Base-by-base conservation (phyloP, 768 basidiomycete species). In the Naganishia antarctica region DNA sequence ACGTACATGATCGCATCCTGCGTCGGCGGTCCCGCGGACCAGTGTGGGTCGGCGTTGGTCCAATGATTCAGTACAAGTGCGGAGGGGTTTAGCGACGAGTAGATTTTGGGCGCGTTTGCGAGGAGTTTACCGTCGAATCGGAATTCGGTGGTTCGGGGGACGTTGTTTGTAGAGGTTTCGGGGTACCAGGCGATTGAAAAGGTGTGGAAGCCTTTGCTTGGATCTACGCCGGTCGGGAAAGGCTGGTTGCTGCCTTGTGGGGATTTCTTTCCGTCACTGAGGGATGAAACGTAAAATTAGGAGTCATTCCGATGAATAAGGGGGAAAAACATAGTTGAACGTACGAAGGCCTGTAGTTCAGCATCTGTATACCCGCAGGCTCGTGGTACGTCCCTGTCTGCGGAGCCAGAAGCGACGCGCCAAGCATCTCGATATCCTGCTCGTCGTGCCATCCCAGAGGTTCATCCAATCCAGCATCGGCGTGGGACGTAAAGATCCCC, bases 41-140 rank as follows among this genome's bases (percentile, higher is more conserved):
- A 57, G 6, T 16, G 18, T 12, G 31, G 13, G 15, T 57, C 53
- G 11, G 21, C 53, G 34, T 57, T 57, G 18, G 53, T 40, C 53
- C 53, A 57, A n/a, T 40, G 34, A 41, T 57, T 57, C 9, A 41
- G n/a, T 8, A 57, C n/a, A 21, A 57, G 53, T 9, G 53, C 4
- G 3, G 53, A 57, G 2, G 53, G 53, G 21, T 57, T n/a, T 8
- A 4, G 23, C 23, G 34, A 37, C 13, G 53, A 32, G 23, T 23
- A 40, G 34, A 21, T 34, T 37, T 41, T 32, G 4, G 53, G 53
- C 34, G 34, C 34, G n/a, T 57, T 37, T n/a, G 21, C 6, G 43
- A 44, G 53, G 23, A 57, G 34, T 13, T 37, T 57, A 34, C 53
- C 53, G 53, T 57, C 53, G 26, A 57, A 57, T 26, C 53, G 53